Conservation (phyloP, 2,329 filamentous ascomycete genomes). For the Cordyceps tenuipes region DNA sequence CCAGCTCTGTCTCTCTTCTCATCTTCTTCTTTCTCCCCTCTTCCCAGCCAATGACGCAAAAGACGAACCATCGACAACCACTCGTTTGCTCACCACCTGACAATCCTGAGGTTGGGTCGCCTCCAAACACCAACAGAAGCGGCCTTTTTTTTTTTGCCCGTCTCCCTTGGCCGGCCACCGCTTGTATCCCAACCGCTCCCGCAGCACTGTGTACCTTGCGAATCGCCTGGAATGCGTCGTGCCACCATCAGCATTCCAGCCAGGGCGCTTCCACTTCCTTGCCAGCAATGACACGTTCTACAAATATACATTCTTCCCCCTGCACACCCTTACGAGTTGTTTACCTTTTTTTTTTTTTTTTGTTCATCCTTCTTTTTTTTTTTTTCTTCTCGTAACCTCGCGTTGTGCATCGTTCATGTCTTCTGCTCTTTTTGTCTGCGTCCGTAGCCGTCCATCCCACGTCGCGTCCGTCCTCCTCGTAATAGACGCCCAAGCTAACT, state of each 20-base stretch:
- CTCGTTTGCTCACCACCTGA: not conserved
- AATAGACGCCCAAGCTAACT: not conserved
- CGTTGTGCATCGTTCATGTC: not conserved
- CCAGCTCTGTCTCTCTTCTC: too few relatives aligned
- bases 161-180: not conserved
- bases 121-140: not conserved
- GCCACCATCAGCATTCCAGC: constrained; percentile 4
- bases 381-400: not conserved
- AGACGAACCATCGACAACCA: not conserved
- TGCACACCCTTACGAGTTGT: not conserved
- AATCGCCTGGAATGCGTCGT: not conserved
- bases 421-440: not conserved
- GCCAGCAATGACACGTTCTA: not conserved
- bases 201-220: constrained; percentile 3
- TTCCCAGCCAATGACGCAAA: not conserved
- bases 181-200: constrained; percentile 1
- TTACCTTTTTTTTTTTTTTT: not conserved
- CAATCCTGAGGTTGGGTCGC: not conserved
- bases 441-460: not conserved
- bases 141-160: not conserved
- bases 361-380: not conserved
- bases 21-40: too few relatives aligned
- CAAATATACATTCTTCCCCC: not conserved
- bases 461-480: not conserved
- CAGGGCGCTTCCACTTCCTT: not conserved